Evolutionary conservation across 768 basidiomycete genomes (phyloP), one percentile per base, ranked within the genome.

Genomic region (Suillus placidus): DNA sequence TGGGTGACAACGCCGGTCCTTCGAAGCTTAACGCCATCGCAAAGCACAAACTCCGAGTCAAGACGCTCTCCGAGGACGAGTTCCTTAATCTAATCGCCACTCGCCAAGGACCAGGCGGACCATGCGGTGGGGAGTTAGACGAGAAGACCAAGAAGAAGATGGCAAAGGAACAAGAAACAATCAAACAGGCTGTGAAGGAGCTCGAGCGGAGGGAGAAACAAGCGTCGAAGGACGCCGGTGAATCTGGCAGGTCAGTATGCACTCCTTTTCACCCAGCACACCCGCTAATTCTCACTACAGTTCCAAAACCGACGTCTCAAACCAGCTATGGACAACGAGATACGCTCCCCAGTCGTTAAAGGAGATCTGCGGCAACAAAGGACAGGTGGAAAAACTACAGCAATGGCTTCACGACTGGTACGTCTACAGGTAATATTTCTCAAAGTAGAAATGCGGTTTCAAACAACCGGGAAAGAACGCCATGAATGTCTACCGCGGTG

Each of bases 351-450:
- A 89, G 68, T 84, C 83, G 3, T 69, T 95, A 64, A 95, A 93
- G 71, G 95, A 99, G 64, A 86, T 99, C 20, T 98, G 96, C 67
- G 97, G 97, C 9, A 99, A 99, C 80, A 99, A 99, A 78, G 84
- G 87, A 0, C 85, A 88, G 62, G 90, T 99, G 1, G 96, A 99
- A 78, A 95, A 94, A 71, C 79, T 99, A 4, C 88, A 89, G 62
- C 81, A 80, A 40, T 99, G 97, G 97, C 79, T 99, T 26, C 83
- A 87, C 40, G 89, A 92, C 62, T 99, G 97, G 97, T 95, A 37
- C 62, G 87, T 73, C 56, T 16, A 60, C n/a, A n/a, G 0, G 32
- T 61, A 4, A 4, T 2, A 20, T 12, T 3, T 23, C 51, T 42
- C 30, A 8, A 49, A 6, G 34, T 14, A 12, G 70, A 92, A 91